phyloP scores from a whole-genome alignment of 441 rosid genomes.

The Populus hybrid region DNA sequence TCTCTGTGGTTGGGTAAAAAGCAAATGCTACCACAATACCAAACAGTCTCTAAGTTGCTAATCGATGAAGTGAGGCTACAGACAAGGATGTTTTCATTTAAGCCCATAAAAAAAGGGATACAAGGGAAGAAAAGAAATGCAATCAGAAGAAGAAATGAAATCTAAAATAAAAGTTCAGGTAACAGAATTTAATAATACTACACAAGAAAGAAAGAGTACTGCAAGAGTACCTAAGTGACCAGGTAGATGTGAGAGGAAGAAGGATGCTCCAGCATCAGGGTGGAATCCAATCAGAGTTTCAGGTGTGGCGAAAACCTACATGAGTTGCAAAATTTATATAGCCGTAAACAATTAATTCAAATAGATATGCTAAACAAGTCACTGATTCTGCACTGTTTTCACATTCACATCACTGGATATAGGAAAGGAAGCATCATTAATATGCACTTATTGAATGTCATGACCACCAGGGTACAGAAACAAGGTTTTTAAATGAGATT shows the following conservation, averaged over 20 bases:
- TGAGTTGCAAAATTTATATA: not conserved
- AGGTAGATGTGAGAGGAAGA: slow-evolving; percentile 78
- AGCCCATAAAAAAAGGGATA: not conserved
- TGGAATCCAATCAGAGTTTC: slow-evolving; percentile 92
- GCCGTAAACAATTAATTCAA: not conserved
- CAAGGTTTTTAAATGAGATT: not conserved
- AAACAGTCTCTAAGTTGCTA: too few relatives aligned
- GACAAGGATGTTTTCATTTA: not conserved
- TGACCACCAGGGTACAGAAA: not conserved
- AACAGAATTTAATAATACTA: not conserved
- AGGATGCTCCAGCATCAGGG: slow-evolving; percentile 98
- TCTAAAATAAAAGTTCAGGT: not conserved
- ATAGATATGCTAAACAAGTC: slow-evolving; percentile 5
- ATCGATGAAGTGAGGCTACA: not conserved
- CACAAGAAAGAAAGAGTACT: slow-evolving; percentile 5
- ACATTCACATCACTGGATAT: not conserved
- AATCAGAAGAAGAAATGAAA: not conserved
- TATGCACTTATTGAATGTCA: not conserved
- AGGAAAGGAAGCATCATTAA: not conserved
- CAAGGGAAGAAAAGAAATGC: not conserved
- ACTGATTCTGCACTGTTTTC: slow-evolving; percentile 6
- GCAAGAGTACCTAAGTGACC: slow-evolving; percentile 71
- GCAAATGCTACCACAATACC: too few relatives aligned
- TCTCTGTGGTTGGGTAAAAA: too few relatives aligned
- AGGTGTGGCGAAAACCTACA: slow-evolving; percentile 89